Conservation (phyloP, 2,329 filamentous ascomycete genomes). For the Hymenoscyphus fraxineus region DNA sequence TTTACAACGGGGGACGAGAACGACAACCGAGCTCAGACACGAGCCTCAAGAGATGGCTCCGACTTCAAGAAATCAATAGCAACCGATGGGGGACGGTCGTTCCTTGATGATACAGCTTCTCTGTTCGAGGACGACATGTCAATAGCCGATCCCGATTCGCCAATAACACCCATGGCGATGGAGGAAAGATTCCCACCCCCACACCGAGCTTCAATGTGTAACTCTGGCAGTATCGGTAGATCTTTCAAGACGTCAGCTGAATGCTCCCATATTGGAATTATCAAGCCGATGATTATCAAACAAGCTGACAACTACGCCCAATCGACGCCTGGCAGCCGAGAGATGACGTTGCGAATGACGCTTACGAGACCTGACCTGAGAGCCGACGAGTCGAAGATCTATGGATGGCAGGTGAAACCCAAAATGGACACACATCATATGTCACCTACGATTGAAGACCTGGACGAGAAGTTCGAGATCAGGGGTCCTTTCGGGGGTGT, state of each 20-base stretch:
- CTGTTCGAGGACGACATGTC: slow-evolving; percentile 54
- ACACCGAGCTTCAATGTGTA: background rate
- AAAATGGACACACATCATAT: slow-evolving; percentile 38
- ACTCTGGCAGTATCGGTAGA: slow-evolving; percentile 28
- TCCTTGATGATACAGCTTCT: slow-evolving; percentile 56
- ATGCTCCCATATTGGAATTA: slow-evolving; percentile 33
- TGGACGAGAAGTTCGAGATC: slow-evolving; percentile 50
- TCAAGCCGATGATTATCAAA: slow-evolving; percentile 28
- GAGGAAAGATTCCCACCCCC: slow-evolving; percentile 28
- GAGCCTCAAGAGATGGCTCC: slow-evolving; percentile 25
- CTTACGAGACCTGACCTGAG: slow-evolving; percentile 85
- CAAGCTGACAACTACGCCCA: slow-evolving; percentile 43
- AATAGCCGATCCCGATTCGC: slow-evolving; percentile 54
- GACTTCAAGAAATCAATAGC: slow-evolving; percentile 30
- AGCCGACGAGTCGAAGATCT: slow-evolving; percentile 67
- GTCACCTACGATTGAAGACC: slow-evolving; percentile 52
- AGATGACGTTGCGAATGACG: slow-evolving; percentile 97
- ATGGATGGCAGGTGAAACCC: slow-evolving; percentile 58
- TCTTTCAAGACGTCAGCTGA: slow-evolving; percentile 39
- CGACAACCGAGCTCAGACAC: slow-evolving; percentile 29
- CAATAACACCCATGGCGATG: slow-evolving; percentile 30
- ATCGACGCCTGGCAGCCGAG: slow-evolving; percentile 58
- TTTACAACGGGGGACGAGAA: slow-evolving; percentile 36
- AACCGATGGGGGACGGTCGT: slow-evolving; percentile 53
- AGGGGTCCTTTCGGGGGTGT: slow-evolving; percentile 35